These are phyloP conservation scores for Ceratobasidium sp. DNA, from an alignment of 1,284 basidiomycete genomes.

Conservation along the genomic window DNA sequence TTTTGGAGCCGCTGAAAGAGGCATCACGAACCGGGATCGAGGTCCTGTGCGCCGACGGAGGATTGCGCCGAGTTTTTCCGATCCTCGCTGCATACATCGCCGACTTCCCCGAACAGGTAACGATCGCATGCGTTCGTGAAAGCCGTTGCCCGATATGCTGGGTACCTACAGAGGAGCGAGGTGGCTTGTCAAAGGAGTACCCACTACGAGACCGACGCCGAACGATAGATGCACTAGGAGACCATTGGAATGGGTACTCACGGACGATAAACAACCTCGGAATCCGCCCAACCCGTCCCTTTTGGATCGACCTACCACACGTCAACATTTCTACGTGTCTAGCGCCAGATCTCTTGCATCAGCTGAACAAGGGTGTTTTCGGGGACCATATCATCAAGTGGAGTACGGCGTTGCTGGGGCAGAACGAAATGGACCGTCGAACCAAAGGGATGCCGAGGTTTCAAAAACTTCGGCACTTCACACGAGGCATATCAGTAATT, in stretches of 20 bases:
- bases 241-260: slow-evolving; percentile 3
- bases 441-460: slow-evolving; percentile 45
- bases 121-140: slow-evolving; percentile 49
- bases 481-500: background rate
- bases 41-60: slow-evolving; percentile 46
- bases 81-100: slow-evolving; percentile 60
- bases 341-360: slow-evolving; percentile 55
- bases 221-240: slow-evolving; percentile 26
- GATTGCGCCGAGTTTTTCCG: slow-evolving; percentile 50
- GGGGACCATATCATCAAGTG: slow-evolving; percentile 53
- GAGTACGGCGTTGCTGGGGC: slow-evolving; percentile 42
- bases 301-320: slow-evolving; percentile 54
- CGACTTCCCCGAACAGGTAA: slow-evolving; percentile 60
- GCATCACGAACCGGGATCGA: slow-evolving; percentile 23
- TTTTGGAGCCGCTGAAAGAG: slow-evolving; percentile 45
- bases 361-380: slow-evolving; percentile 54
- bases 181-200: background rate
- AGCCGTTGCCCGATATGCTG: slow-evolving; percentile 1
- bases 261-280: slow-evolving; percentile 10
- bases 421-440: slow-evolving; percentile 49
- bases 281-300: slow-evolving; percentile 49
- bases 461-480: background rate
- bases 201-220: slow-evolving; percentile 34
- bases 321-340: slow-evolving; percentile 51
- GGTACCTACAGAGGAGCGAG: too few relatives aligned